phyloP scores from a whole-genome alignment of 1,284 basidiomycete species.

The Moesziomyces sp. region DNA sequence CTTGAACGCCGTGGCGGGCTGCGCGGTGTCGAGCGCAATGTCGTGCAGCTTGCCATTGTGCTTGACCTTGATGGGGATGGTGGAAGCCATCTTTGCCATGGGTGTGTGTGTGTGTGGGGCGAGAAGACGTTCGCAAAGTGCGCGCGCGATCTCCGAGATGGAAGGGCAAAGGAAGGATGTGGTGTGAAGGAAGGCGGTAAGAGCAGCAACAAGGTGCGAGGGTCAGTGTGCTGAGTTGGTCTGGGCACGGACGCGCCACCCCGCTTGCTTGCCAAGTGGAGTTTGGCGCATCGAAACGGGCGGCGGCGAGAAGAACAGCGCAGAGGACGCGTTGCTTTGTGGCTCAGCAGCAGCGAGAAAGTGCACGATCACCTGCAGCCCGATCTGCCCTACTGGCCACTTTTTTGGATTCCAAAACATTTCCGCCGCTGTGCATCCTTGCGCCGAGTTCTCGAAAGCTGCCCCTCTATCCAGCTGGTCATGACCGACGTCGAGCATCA shows the following conservation, averaged over 20 bases:
- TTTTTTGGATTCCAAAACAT: too few relatives aligned
- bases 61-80: conserved; percentile 79
- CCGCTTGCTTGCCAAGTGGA: not conserved
- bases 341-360: not conserved
- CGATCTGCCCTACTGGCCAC: too few relatives aligned
- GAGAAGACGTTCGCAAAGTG: not conserved
- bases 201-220: not conserved
- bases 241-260: not conserved
- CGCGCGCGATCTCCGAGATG: too few relatives aligned
- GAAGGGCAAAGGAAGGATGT: not conserved
- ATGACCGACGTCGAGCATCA: too few relatives aligned
- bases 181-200: not conserved
- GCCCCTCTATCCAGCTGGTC: too few relatives aligned
- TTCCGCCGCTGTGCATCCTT: too few relatives aligned
- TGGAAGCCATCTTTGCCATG: conserved; percentile 66
- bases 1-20: conserved; percentile 81
- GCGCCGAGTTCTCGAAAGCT: too few relatives aligned
- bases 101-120: not conserved
- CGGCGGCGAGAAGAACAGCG: not conserved
- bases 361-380: conserved; percentile 1
- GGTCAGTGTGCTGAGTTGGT: not conserved
- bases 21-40: conserved; percentile 74
- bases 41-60: conserved; percentile 80
- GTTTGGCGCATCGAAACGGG: not conserved
- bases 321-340: not conserved